Percentiles rank a stretch among this genome's conserved stretches.
Conservation (phyloP, 306 rosid genomes). For the Glycyrrhiza uralensis region DNA sequence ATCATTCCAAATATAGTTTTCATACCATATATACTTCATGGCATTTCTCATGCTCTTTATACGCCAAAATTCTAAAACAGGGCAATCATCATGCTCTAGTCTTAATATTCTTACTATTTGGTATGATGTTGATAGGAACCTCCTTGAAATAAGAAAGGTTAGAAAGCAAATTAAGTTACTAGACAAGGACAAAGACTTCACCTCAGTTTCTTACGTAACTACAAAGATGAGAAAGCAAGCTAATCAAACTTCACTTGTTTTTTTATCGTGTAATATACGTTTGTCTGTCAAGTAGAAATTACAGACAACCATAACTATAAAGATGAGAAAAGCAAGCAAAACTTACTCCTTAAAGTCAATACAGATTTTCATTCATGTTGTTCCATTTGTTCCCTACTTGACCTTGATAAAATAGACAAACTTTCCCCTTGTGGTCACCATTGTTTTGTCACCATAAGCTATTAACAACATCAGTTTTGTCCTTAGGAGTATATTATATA, state of each 20-base stretch:
- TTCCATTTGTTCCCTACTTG: conserved; percentile 59
- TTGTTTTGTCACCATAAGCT: conserved; percentile 45
- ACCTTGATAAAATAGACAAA: conserved; percentile 46
- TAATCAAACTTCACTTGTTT: background rate
- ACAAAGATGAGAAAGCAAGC: conserved; percentile 6
- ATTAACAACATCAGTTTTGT: conserved; percentile 38
- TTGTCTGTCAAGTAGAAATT: background rate
- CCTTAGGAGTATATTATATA: conserved; percentile 20
- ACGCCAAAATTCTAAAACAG: background rate
- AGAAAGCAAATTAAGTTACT: background rate
- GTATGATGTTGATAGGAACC: background rate
- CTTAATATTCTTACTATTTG: background rate
- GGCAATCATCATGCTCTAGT: conserved; percentile 23
- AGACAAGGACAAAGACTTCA: background rate
- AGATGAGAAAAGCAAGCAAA: conserved; percentile 27
- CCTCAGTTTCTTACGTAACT: background rate
- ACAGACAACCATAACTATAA: conserved; percentile 19
- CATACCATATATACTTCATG: background rate
- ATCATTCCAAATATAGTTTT: background rate
- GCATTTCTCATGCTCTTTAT: conserved; percentile 26
- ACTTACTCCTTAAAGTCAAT: conserved; percentile 29
- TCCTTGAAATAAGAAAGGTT: background rate
- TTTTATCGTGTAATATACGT: background rate
- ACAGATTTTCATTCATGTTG: conserved; percentile 37
- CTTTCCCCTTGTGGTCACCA: conserved; percentile 48